phyloP scores from a whole-genome alignment of 2,329 filamentous ascomycete species.

The Rachicladosporium sp. region DNA sequence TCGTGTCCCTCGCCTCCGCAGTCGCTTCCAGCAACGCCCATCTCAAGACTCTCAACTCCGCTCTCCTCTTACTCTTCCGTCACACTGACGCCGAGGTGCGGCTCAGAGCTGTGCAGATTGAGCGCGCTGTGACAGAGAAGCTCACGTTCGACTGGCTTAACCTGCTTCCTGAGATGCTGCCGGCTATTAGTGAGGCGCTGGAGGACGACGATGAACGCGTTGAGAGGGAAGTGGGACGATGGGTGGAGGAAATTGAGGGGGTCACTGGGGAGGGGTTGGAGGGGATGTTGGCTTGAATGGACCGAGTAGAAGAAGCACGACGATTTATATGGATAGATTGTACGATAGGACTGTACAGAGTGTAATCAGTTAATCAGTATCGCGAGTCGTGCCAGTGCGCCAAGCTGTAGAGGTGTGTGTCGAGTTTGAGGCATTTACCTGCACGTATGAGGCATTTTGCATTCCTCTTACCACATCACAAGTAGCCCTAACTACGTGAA shows the following conservation, averaged over 20 bases:
- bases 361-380: too few relatives aligned
- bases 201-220: slow-evolving; percentile 94
- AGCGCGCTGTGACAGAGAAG: slow-evolving; percentile 56
- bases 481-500: too few relatives aligned
- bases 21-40: slow-evolving; percentile 78
- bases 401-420: too few relatives aligned
- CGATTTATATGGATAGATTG: too few relatives aligned
- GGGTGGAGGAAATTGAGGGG: slow-evolving; percentile 83
- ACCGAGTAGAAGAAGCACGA: too few relatives aligned
- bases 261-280: slow-evolving; percentile 84
- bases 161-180: slow-evolving; percentile 87
- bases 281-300: slow-evolving; percentile 53
- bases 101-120: slow-evolving; percentile 67
- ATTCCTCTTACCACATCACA: too few relatives aligned
- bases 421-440: too few relatives aligned
- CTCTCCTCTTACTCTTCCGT: slow-evolving; percentile 66
- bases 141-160: slow-evolving; percentile 90
- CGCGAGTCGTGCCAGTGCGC: too few relatives aligned
- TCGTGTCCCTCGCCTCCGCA: slow-evolving; percentile 60
- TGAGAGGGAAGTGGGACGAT: slow-evolving; percentile 75
- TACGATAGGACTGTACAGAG: too few relatives aligned
- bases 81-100: slow-evolving; percentile 60
- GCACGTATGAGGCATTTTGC: too few relatives aligned
- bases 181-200: slow-evolving; percentile 87
- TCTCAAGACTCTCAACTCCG: slow-evolving; percentile 75